Base-by-base conservation (phyloP, 2,329 filamentous ascomycete species). In the Pezicula rhizophila region DNA sequence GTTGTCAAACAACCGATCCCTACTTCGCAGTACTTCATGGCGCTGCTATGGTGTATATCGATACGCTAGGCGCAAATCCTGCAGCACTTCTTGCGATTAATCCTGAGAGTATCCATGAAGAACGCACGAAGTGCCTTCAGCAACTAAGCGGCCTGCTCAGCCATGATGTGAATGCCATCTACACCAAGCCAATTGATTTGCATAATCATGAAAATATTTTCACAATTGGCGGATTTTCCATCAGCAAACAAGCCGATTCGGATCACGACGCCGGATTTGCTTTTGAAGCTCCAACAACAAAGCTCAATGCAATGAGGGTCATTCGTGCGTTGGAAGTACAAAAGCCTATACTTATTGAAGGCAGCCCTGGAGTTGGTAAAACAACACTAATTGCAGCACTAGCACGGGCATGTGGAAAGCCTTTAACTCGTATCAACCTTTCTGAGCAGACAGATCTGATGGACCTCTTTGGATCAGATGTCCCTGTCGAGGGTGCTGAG, bases 381-480 rank as follows among this genome's bases (percentile, higher is more conserved):
- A 99, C 93, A 0, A 95, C 92, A 1, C 76, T 99, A 12, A 82
- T 99, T 18, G 85, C 86, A 41, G 91, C 93, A 1, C 74, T 99
- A 41, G 87, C 95, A 1, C 79, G 80, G 57, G 83, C 85, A 4
- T 86, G 89, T 55, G 89, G 91, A 5, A 85, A 85, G 53, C 85
- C 87, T 7, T 70, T 99, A 54, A 96, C 90, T 1, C 80, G 93
- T 59, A 96, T 99, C 68, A 99, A 99, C 63, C 74, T 99, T 51
- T 97, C 93, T 0, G 93, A 99, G 59, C 93, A 99, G 69, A 99
- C 95, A 0, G 93, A 99, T 67, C 72, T 99, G 44, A 96, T 97
- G 79, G 93, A 99, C 65, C 74, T 99, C 1, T 99, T 99, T 65
- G 93, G 93, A 51, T 96, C 92, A 0, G 93, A 99, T 70, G 89